Base-by-base conservation (phyloP, 2,329 filamentous ascomycete genomes). In the Arachnopeziza araneosa region DNA sequence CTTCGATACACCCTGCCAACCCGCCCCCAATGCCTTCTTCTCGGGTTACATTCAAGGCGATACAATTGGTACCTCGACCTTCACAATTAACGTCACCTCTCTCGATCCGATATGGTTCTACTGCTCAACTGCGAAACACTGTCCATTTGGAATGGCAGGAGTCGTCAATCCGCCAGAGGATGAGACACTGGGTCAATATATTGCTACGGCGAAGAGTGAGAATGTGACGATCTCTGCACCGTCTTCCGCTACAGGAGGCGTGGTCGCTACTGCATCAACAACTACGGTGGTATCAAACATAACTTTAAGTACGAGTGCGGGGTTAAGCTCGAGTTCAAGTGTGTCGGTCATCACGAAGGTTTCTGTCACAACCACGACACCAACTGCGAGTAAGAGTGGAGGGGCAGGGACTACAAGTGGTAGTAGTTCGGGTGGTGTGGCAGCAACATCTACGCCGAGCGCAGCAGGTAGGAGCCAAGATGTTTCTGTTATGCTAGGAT, bases 81-180 rank as follows among this genome's bases (percentile, higher is more conserved):
- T 64, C 53, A 54, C 56, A 7, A 56, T 67, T 1, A 66, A 68
- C 17, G 66, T 79, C 60, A 73, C 71, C 48, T 67, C 73, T 54
- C 75, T 72, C 7, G 68, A 74, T 32, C 73, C 76, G n/a, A 72
- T 77, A 23, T 78, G 74, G 74, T 73, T 74, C 62, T 79, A 78
- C 66, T 79, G 76, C 65, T 71, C 73, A 6, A 64, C 71, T 5
- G 63, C 30, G 0, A 66, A 66, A n/a, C 75, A 78, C 60, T 79
- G 77, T 61, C 69, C 75, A 64, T 60, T 54, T 21, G 77, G 77
- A 8, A 79, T 79, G 77, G 71, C 71, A 50, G 73, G 74, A 53
- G 76, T 77, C 19, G 72, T 79, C 52, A 79, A 79, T 63, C 72
- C 73, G 12, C 61, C 67, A 4, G 32, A 61, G 2, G 60, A 48